phyloP scores from a whole-genome alignment of 2,329 filamentous ascomycete species.

The Dendryphion nanum region DNA sequence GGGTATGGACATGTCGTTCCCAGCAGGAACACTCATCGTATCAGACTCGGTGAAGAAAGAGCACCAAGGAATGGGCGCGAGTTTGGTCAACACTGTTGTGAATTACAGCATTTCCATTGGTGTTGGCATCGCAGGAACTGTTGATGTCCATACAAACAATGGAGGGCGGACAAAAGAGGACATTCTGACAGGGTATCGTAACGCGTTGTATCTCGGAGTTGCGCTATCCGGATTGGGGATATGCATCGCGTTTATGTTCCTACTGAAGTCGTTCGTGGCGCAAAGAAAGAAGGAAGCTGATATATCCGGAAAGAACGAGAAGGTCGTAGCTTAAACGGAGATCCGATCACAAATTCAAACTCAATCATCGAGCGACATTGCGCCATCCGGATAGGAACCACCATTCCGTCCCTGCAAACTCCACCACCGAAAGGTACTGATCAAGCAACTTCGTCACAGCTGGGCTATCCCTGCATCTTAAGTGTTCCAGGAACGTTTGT shows the following conservation, averaged over 20 bases:
- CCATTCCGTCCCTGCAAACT: slow-evolving; percentile 20
- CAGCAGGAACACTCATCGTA: slow-evolving; percentile 38
- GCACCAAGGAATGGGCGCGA: slow-evolving; percentile 41
- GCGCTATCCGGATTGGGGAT: slow-evolving; percentile 18
- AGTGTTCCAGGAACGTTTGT: slow-evolving; percentile 14
- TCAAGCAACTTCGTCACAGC: slow-evolving; percentile 13
- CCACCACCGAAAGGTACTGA: slow-evolving; percentile 20
- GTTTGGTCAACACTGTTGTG: slow-evolving; percentile 36
- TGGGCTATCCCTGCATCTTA: slow-evolving; percentile 12
- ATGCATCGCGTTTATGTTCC: too few species aligned
- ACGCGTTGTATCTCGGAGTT: slow-evolving; percentile 18
- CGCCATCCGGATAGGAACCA: slow-evolving; percentile 23
- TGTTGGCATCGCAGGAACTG: slow-evolving; percentile 40
- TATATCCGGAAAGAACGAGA: too few species aligned
- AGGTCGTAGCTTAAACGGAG: too few species aligned
- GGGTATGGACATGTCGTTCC: slow-evolving; percentile 40
- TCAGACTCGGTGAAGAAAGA: slow-evolving; percentile 33
- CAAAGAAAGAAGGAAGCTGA: too few species aligned
- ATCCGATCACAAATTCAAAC: too few species aligned
- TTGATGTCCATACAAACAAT: slow-evolving; percentile 20
- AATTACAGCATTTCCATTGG: slow-evolving; percentile 42
- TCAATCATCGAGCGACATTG: slow-evolving; percentile 12
- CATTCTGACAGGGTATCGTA: too few species aligned
- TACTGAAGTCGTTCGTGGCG: too few species aligned
- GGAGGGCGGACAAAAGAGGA: too few species aligned